Conservation (phyloP, 441 rosid genomes). For the Arabidopsis lyrata region DNA sequence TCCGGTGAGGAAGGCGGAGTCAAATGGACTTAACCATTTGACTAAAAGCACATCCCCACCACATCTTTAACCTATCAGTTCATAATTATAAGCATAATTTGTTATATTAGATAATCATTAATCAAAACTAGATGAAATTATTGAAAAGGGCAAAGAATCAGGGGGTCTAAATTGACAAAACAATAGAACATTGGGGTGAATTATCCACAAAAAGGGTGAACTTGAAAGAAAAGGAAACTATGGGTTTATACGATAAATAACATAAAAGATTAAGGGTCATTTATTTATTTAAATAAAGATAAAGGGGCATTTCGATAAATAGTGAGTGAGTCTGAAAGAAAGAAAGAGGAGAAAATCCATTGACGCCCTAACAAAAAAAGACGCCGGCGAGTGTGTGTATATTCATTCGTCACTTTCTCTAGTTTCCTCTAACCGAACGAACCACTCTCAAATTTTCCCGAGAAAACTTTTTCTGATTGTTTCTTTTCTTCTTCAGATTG, state of each 20-base stretch:
- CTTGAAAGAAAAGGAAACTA: not conserved
- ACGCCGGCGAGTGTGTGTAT: conserved; percentile 44
- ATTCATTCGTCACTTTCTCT: conserved; percentile 33
- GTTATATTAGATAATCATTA: not conserved
- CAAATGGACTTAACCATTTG: no score
- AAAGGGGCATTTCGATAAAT: conserved; percentile 32
- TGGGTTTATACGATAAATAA: no score
- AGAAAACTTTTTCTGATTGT: not conserved
- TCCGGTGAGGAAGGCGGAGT: no score
- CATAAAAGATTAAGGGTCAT: not conserved
- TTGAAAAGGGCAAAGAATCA: not conserved
- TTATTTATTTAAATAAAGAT: not conserved
- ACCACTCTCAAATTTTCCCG: conserved; percentile 26
- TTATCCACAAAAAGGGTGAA: not conserved
- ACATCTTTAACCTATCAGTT: no score
- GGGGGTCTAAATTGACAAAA: not conserved
- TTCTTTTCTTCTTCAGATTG: conserved; percentile 11
- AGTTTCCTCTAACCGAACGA: conserved; percentile 18
- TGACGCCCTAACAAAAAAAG: conserved; percentile 43
- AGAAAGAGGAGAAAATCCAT: conserved; percentile 33
- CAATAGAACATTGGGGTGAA: not conserved
- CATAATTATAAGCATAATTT: not conserved
- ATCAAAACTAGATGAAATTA: not conserved
- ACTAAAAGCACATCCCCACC: no score
- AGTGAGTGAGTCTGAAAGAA: conserved; percentile 21